Percentiles rank a stretch among this genome's conserved stretches.
phyloP scores from a whole-genome alignment of 1,284 basidiomycete species.

The Melampsora americana region DNA sequence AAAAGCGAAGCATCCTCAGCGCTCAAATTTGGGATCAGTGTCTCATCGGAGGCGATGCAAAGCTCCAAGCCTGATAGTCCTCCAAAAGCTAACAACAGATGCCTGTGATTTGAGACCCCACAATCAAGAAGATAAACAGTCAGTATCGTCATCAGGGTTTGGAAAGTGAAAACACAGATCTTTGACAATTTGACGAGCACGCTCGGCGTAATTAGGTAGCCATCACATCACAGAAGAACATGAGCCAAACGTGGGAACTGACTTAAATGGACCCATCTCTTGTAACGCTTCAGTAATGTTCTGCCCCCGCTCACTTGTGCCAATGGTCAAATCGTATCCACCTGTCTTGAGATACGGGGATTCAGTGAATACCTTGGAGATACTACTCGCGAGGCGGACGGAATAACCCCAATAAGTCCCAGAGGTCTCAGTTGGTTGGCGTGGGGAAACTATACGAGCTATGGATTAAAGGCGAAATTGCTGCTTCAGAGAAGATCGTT shows the following conservation, averaged over 20 bases:
- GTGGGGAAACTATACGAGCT: conserved; percentile 50
- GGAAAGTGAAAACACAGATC: conserved; percentile 17
- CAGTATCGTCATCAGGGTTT: conserved; percentile 26
- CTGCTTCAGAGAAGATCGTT: neutral
- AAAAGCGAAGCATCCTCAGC: conserved; percentile 50
- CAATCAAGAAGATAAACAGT: neutral
- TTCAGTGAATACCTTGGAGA: conserved; percentile 47
- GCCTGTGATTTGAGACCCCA: conserved; percentile 25
- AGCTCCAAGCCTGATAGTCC: conserved; percentile 52
- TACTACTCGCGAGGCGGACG: conserved; percentile 48
- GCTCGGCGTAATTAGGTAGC: neutral
- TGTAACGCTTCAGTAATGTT: conserved; percentile 44
- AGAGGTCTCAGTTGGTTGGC: conserved; percentile 48
- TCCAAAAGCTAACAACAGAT: conserved; percentile 52
- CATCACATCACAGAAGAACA: no score
- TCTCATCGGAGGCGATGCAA: conserved; percentile 50
- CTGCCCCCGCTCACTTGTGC: conserved; percentile 52
- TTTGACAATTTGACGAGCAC: neutral
- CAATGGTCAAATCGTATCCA: conserved; percentile 53
- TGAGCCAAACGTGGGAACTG: conserved; percentile 24
- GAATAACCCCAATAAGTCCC: conserved; percentile 54
- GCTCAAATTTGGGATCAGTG: conserved; percentile 48
- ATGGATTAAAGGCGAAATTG: neutral
- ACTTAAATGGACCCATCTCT: conserved; percentile 33
- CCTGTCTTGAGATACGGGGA: conserved; percentile 44